Evolutionary conservation across 768 basidiomycete genomes (phyloP).

Genomic region (Pleurotus sapidus): DNA sequence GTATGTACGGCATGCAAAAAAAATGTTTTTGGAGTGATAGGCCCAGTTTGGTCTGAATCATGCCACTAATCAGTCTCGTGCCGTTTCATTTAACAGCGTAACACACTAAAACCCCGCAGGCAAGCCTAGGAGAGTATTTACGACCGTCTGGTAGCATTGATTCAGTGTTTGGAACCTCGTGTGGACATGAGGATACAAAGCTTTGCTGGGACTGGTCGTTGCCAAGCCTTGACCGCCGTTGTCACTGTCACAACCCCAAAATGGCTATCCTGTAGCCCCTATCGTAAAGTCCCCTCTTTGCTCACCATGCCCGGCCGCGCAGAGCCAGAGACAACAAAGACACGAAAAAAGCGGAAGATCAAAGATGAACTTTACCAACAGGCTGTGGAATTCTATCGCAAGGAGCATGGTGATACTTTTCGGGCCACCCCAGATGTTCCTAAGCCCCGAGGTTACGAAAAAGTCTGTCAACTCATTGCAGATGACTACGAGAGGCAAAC

Average conservation of each 20-base stretch:
- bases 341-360: constrained; percentile 8
- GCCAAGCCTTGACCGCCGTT: neutral
- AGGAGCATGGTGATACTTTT: constrained; percentile 5
- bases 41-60: neutral
- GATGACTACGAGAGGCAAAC: neutral
- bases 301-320: constrained; percentile 7
- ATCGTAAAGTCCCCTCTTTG: neutral
- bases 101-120: no score
- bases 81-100: neutral
- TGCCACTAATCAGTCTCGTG: neutral
- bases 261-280: neutral
- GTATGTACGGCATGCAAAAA: neutral
- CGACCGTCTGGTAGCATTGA: neutral
- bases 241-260: neutral
- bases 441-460: neutral
- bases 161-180: constrained; percentile 1
- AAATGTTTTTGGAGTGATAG: neutral
- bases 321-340: constrained; percentile 15
- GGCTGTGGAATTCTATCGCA: constrained; percentile 2
- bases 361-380: constrained; percentile 1
- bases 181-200: neutral
- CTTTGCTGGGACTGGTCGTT: neutral
- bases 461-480: neutral
- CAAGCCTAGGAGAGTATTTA: no score
- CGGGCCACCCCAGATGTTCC: no score